Conservation (phyloP, 2,329 filamentous ascomycete species). For the Xylaria arbuscula region DNA sequence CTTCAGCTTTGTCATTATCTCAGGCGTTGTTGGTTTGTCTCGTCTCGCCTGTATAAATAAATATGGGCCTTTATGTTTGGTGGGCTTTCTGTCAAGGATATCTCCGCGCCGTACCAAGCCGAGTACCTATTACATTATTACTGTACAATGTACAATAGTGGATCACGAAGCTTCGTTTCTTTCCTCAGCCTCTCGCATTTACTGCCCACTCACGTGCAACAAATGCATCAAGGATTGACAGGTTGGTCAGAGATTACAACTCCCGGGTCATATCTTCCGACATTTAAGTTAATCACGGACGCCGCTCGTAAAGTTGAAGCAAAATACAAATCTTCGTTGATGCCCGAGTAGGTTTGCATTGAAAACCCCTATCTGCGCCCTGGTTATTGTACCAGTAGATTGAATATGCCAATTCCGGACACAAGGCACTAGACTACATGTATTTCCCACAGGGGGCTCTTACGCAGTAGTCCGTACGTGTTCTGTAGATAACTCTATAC, state of each 20-base stretch:
- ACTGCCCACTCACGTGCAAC: not conserved
- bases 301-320: not conserved
- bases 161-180: conserved; percentile 17
- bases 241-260: not conserved
- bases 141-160: conserved; percentile 33
- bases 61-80: conserved; percentile 11
- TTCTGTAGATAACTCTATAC: not conserved
- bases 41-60: conserved; percentile 2
- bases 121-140: conserved; percentile 24
- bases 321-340: not conserved
- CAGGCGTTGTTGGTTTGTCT: not conserved
- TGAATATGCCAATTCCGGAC: not conserved
- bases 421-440: not conserved
- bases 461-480: too few species aligned
- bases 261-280: not conserved
- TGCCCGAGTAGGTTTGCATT: not conserved
- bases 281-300: not conserved
- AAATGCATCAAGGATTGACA: conserved; percentile 2
- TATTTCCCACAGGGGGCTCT: too few species aligned
- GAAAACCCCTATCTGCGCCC: not conserved
- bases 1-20: conserved; percentile 2
- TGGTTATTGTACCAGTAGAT: not conserved
- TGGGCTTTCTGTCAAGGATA: conserved; percentile 21
- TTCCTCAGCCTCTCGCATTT: conserved; percentile 19
- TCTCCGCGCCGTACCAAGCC: conserved; percentile 11